These are phyloP conservation scores for Aspergillus fructus DNA, from an alignment of 2,329 filamentous ascomycete genomes.

Conservation along the genomic window DNA sequence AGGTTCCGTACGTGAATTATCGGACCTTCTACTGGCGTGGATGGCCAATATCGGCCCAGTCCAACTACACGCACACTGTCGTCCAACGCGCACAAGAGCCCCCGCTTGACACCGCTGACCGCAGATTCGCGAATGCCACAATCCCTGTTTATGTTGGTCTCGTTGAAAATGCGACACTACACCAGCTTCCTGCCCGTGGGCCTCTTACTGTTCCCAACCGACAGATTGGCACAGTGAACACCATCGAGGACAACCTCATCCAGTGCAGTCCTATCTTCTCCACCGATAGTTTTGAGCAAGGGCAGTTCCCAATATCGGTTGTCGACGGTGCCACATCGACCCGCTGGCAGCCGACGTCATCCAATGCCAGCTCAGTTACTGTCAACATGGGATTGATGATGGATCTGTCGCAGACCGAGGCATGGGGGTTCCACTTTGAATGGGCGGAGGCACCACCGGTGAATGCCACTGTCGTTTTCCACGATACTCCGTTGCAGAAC, in stretches of 20 bases:
- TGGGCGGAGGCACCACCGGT: conserved; percentile 59
- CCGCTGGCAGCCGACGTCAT: conserved; percentile 63
- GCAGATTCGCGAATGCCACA: conserved; percentile 51
- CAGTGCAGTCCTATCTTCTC: conserved; percentile 62
- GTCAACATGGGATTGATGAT: conserved; percentile 52
- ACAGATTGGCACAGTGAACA: conserved; percentile 54
- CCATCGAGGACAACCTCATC: conserved; percentile 59
- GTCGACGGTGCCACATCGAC: conserved; percentile 67
- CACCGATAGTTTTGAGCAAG: conserved; percentile 52
- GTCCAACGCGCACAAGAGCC: conserved; percentile 52
- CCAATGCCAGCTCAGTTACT: conserved; percentile 54
- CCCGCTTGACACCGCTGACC: conserved; percentile 53
- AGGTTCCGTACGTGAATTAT: conserved; percentile 61
- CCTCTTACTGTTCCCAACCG: conserved; percentile 60
- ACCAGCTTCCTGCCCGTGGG: conserved; percentile 50
- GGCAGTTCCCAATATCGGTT: conserved; percentile 68
- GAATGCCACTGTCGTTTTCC: conserved; percentile 56
- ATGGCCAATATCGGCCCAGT: conserved; percentile 60
- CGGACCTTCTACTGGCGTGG: conserved; percentile 68
- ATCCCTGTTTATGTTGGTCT: conserved; percentile 61
- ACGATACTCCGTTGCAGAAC: conserved; percentile 44
- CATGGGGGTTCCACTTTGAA: conserved; percentile 55
- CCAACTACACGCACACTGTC: conserved; percentile 65
- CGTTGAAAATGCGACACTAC: conserved; percentile 40
- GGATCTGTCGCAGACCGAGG: conserved; percentile 21